Percentiles rank a stretch among this genome's conserved stretches.
These are phyloP conservation scores for Perilla frutescens DNA, from an alignment of 257 asterid species.

Conservation along the genomic window DNA sequence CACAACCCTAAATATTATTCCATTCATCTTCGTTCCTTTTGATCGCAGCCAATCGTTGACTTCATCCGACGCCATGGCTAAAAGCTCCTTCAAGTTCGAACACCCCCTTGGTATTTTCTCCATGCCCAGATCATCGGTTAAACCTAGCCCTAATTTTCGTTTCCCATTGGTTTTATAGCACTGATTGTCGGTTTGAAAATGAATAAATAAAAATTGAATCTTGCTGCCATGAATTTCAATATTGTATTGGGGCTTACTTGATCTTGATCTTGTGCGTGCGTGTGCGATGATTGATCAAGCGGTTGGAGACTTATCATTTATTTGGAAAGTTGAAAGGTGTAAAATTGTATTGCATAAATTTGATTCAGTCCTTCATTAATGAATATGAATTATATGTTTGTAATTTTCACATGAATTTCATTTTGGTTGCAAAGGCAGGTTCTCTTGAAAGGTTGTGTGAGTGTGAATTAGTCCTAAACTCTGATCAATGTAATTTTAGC, in stretches of 20 bases:
- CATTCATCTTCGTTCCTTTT: conserved; percentile 6
- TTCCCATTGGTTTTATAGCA: not conserved
- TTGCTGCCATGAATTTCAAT: conserved; percentile 1
- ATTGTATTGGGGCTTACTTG: not conserved
- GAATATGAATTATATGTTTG: not conserved
- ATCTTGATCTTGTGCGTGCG: conserved; percentile 34
- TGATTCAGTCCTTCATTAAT: not conserved
- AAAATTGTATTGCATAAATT: not conserved
- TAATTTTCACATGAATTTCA: not conserved
- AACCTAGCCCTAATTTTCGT: conserved; percentile 19
- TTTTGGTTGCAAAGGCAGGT: too few species aligned
- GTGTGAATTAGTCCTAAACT: conserved; percentile 1
- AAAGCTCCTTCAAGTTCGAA: conserved; percentile 72
- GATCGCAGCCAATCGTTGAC: conserved; percentile 30
- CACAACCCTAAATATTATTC: conserved; percentile 27
- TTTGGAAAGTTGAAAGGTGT: not conserved
- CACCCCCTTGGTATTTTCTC: conserved; percentile 67
- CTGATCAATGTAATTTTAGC: not conserved
- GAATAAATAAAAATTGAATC: not conserved
- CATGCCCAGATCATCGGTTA: conserved; percentile 27
- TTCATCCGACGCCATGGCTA: conserved; percentile 55
- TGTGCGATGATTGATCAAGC: not conserved
- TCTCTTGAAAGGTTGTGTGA: too few species aligned
- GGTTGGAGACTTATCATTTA: not conserved
- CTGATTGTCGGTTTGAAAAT: conserved; percentile 3